phyloP scores from a whole-genome alignment of 371 early-diverging fungal species.

The Rhizopus microsporus region DNA sequence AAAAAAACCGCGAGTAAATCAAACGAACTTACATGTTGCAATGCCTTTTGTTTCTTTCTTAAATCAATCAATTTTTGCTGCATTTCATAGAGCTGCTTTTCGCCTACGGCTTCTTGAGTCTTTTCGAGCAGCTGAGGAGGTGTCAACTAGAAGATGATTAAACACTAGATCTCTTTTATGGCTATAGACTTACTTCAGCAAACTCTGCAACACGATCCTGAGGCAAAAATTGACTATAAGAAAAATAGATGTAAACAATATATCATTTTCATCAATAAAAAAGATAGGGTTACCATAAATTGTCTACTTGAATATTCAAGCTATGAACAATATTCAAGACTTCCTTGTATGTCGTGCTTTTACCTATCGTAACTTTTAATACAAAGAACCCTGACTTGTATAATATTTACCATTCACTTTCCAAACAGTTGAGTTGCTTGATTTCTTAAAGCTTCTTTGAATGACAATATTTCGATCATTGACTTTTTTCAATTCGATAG shows the following conservation, averaged over 20 bases:
- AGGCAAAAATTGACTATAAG: constrained; percentile 87
- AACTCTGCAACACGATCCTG: constrained; percentile 95
- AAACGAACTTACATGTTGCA: constrained; percentile 42
- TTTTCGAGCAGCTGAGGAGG: constrained; percentile 75
- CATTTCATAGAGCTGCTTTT: constrained; percentile 57
- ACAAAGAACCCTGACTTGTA: background rate
- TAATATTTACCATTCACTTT: constrained; percentile 71
- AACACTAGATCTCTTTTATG: background rate
- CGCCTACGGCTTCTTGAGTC: constrained; percentile 87
- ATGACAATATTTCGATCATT: constrained; percentile 58
- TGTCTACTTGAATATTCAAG: constrained; percentile 93
- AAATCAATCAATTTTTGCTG: constrained; percentile 70
- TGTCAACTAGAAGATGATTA: constrained; percentile 53
- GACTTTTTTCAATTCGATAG: constrained; percentile 74
- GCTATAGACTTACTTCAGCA: constrained; percentile 61
- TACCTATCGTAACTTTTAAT: constrained; percentile 39
- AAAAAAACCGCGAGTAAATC: background rate
- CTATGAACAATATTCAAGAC: constrained; percentile 58
- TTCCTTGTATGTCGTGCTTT: constrained; percentile 58
- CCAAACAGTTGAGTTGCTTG: constrained; percentile 74
- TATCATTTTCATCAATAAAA: background rate
- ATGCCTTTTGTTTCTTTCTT: constrained; percentile 62
- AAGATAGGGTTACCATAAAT: constrained; percentile 76
- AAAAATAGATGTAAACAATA: background rate
- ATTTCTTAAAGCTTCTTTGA: constrained; percentile 67